These are phyloP conservation scores for Pestalotiopsis sp. DNA, from an alignment of 2,329 filamentous ascomycete genomes.

Conservation along the genomic window DNA sequence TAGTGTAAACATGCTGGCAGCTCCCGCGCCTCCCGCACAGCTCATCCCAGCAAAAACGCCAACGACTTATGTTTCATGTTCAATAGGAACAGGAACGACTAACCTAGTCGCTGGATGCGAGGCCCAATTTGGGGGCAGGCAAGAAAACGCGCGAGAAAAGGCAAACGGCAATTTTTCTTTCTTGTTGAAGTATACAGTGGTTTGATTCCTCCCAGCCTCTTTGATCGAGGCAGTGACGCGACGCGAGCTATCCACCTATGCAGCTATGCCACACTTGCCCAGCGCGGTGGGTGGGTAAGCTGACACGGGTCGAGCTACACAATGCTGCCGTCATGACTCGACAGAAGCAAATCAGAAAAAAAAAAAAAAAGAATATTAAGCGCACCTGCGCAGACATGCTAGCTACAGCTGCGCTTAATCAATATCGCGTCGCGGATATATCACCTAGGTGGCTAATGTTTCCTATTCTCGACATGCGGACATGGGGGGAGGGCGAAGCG, in stretches of 20 bases:
- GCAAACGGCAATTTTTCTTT: neutral
- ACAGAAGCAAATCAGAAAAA: neutral
- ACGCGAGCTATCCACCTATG: no score
- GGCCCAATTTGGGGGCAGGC: neutral
- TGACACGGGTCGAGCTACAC: neutral
- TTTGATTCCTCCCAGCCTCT: neutral
- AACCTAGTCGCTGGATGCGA: neutral
- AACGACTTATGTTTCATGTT: neutral
- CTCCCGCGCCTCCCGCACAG: neutral
- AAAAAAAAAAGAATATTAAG: no score
- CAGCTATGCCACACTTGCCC: no score
- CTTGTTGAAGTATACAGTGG: no score
- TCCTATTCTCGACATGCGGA: no score
- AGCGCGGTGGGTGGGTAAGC: neutral
- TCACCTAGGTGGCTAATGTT: neutral
- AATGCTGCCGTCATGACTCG: neutral
- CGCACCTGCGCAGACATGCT: no score
- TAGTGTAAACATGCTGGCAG: neutral
- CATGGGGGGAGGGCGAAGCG: no score
- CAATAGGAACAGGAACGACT: neutral
- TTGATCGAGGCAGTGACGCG: neutral
- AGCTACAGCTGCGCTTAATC: neutral
- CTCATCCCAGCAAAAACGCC: neutral
- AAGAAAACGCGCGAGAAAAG: neutral
- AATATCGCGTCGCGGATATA: neutral